Evolutionary conservation across 2,329 filamentous ascomycete species (phyloP), one percentile per base, ranked within the genome.

Genomic region (Lasiodiplodia sp.): DNA sequence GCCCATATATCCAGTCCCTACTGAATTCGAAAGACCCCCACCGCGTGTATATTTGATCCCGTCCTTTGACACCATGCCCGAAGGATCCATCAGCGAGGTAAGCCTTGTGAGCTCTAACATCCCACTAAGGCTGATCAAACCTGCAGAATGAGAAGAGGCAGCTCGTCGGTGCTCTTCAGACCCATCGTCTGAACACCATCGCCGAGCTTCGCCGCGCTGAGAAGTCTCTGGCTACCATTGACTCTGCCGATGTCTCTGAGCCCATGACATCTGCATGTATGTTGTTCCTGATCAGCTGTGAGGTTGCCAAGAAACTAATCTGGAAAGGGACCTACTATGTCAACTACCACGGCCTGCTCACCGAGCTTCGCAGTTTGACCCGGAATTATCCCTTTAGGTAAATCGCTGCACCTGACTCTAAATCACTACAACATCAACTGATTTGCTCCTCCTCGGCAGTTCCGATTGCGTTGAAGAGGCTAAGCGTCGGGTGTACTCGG

Each of bases 121-220:
- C n/a, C 21, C 6, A 2, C 18, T 28, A 18, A 60, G 37, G 25
- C 44, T 66, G 21, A 63, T 16, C 25, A 7, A 18, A 14, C 16
- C 52, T 2, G 2, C 71, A 84, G 81, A 78, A 79, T 31, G 81
- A 84, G 69, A 84, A 84, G 72, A 76, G 80, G 18, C 85, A 89
- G 70, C 84, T 91, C 70, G 87, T 92, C 71, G 82, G 88, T 28
- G 88, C 89, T 0, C 84, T 93, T 25, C 82, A 82, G 53, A 88
- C 87, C 0, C 90, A 91, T 74, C 87, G 87, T n/a, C 83, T 93
- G 76, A 93, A 93, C 76, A 93, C 91, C 0, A 83, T 93, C 23
- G 89, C 88, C 0, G 90, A 92, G 71, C 86, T 93, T 34, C 89
- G 91, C 71, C 88, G 90, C 18, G 89, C 92, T 72, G 91, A 94